These are phyloP conservation scores for Trametes maxima DNA, from an alignment of 768 basidiomycete genomes.

Conservation along the genomic window DNA sequence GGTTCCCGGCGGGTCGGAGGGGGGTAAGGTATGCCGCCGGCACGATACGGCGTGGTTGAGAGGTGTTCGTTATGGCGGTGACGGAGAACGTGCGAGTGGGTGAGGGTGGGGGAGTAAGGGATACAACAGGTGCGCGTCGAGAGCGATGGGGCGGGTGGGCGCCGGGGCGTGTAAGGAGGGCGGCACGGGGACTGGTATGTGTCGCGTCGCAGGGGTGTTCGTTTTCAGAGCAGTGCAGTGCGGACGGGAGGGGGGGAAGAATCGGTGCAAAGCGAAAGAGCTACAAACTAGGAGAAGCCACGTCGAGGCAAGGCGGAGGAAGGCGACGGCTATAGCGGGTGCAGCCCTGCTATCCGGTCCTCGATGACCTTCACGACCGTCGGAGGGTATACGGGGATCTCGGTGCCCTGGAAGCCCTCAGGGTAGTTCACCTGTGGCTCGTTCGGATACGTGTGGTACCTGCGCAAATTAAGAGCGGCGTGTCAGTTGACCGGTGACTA, in stretches of 20 bases:
- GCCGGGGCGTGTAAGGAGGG: not conserved
- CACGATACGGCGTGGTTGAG: no score
- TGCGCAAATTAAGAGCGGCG: constrained; percentile 1
- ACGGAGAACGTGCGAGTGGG: no score
- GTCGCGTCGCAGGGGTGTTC: not conserved
- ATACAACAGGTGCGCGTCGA: constrained; percentile 6
- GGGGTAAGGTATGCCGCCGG: no score
- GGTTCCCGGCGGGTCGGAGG: no score
- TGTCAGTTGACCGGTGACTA: not conserved
- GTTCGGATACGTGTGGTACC: constrained; percentile 47
- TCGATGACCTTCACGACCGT: constrained; percentile 71
- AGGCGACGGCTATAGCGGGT: constrained; percentile 17
- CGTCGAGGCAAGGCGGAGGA: not conserved
- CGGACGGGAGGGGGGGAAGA: not conserved
- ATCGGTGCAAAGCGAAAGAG: not conserved
- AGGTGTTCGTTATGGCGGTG: no score
- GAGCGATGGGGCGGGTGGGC: not conserved
- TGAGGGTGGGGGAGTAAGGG: not conserved
- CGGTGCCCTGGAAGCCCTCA: constrained; percentile 80
- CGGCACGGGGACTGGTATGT: not conserved
- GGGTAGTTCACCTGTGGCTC: constrained; percentile 61
- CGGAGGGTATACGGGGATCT: constrained; percentile 74
- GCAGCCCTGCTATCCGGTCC: constrained; percentile 52
- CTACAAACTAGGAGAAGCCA: not conserved
- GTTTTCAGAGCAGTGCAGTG: not conserved